A percentile compares a stretch with the other conserved stretches of the same genome.
These are phyloP conservation scores for Tilletia indica DNA, from an alignment of 1,284 basidiomycete species.

Conservation along the genomic window DNA sequence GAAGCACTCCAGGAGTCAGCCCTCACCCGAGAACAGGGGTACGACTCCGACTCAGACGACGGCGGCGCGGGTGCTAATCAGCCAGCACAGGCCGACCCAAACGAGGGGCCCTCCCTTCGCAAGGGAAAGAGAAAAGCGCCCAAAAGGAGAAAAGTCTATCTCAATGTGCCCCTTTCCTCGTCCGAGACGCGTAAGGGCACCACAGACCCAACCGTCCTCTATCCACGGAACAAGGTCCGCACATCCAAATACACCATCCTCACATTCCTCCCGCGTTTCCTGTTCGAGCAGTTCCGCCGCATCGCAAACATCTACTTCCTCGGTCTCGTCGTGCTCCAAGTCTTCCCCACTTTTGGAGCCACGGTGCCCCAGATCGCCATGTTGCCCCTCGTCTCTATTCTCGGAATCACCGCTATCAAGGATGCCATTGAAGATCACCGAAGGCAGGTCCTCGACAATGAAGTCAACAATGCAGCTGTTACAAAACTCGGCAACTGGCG, in stretches of 20 bases:
- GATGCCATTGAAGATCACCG: slow-evolving; percentile 93
- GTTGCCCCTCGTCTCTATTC: slow-evolving; percentile 82
- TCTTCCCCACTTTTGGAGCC: slow-evolving; percentile 87
- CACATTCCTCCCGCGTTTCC: slow-evolving; percentile 73
- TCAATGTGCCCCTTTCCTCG: slow-evolving; percentile 60
- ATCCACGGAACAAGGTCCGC: slow-evolving; percentile 88
- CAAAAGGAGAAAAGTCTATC: slow-evolving; percentile 47
- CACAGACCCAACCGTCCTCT: slow-evolving; percentile 75
- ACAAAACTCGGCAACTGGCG: slow-evolving; percentile 82
- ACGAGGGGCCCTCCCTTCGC: slow-evolving; percentile 3
- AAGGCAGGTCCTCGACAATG: slow-evolving; percentile 78
- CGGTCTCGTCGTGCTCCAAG: slow-evolving; percentile 76
- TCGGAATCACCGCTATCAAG: slow-evolving; percentile 86
- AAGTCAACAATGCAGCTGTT: slow-evolving; percentile 84
- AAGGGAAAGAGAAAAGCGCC: slow-evolving; percentile 35
- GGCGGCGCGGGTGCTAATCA: slow-evolving; percentile 17
- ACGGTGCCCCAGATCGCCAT: slow-evolving; percentile 78
- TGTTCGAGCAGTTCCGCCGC: slow-evolving; percentile 59
- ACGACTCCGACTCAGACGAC: slow-evolving; percentile 18
- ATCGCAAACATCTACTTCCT: slow-evolving; percentile 93
- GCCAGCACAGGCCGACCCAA: not conserved
- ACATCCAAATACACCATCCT: slow-evolving; percentile 89
- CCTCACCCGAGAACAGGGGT: not conserved
- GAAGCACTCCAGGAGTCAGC: slow-evolving; percentile 23
- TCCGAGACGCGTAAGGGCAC: slow-evolving; percentile 66